Evolutionary conservation across 306 rosid species (phyloP), one percentile per base, ranked within the genome.

Genomic region (Medicago ruthenica): DNA sequence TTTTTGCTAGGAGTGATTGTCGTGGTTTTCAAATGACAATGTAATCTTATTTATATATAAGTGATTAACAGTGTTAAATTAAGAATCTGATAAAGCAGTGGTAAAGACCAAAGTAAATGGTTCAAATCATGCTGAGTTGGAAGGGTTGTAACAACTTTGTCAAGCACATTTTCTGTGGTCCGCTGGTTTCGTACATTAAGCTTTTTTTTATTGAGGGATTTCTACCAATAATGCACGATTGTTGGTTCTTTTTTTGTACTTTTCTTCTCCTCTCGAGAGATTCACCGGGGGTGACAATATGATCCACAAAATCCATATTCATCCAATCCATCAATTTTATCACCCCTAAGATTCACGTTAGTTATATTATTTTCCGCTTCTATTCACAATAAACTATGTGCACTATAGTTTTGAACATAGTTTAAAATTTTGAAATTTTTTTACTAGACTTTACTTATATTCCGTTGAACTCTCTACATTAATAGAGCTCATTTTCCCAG

Each of bases 181-280:
- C 86, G 80, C 75, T 79, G 54, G 78, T 82, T 85, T 71, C 55
- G n/a, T 79, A 71, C 79, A 50, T 75, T 0, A 27, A 3, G 31
- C 31, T 3, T 27, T 27, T n/a, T n/a, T 27, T 27, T 27, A 27
- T 27, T 27, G 31, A 39, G 60, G 41, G 22, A 55, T 36, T n/a
- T 70, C 60, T 74, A 57, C 55, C 66, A 57, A 44, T 44, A 67
- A 15, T 40, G 54, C 77, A 76, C 76, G 27, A 77, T 81, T 57
- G 55, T 74, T 70, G 83, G 79, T 40, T 79, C 37, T 34, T 7
- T 34, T 34, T 34, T 27, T 27, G 31, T 27, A 27, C 31, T 27
- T 27, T 27, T 27, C 31, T 27, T 27, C 31, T 3, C 31, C 4
- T 27, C 31, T 27, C 31, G 3, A 27, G 27, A 24, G 31, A 27